phyloP scores from a whole-genome alignment of 495 filamentous ascomycete genomes.

The Trichoderma gamsii region DNA sequence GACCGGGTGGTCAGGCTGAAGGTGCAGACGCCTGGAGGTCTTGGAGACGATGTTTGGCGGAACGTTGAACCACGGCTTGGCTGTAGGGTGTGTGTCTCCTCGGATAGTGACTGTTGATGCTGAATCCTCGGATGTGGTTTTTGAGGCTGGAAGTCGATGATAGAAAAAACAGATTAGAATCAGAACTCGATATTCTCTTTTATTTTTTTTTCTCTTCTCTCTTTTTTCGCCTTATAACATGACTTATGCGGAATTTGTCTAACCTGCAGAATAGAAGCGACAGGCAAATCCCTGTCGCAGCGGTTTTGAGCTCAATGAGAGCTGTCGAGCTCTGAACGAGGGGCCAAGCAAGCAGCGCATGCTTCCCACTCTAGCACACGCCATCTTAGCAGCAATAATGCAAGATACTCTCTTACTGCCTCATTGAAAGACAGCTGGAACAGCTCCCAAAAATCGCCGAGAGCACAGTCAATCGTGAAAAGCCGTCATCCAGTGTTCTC shows the following conservation, averaged over 20 bases:
- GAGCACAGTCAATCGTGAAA: neutral
- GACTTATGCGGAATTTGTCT: neutral
- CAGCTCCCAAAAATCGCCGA: neutral
- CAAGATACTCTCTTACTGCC: neutral
- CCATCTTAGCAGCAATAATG: neutral
- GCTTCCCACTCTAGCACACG: neutral
- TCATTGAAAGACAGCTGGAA: neutral
- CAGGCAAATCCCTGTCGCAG: conserved; percentile 11
- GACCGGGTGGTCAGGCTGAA: conserved; percentile 83
- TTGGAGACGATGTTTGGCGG: conserved; percentile 66
- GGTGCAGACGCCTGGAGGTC: conserved; percentile 69
- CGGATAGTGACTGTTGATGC: conserved; percentile 41
- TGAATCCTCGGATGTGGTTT: neutral
- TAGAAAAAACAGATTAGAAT: neutral
- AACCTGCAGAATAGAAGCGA: conserved; percentile 10
- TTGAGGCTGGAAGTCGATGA: neutral
- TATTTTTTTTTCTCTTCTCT: neutral
- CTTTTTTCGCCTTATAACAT: neutral
- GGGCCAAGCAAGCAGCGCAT: neutral
- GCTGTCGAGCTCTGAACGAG: conserved; percentile 1
- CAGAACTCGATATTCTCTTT: neutral
- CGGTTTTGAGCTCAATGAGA: neutral
- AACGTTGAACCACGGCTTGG: conserved; percentile 75
- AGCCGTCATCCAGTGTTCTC: neutral
- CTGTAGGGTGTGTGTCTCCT: conserved; percentile 56